phyloP scores from a whole-genome alignment of 2,329 filamentous ascomycete species.

The Bipolaris zeicola region DNA sequence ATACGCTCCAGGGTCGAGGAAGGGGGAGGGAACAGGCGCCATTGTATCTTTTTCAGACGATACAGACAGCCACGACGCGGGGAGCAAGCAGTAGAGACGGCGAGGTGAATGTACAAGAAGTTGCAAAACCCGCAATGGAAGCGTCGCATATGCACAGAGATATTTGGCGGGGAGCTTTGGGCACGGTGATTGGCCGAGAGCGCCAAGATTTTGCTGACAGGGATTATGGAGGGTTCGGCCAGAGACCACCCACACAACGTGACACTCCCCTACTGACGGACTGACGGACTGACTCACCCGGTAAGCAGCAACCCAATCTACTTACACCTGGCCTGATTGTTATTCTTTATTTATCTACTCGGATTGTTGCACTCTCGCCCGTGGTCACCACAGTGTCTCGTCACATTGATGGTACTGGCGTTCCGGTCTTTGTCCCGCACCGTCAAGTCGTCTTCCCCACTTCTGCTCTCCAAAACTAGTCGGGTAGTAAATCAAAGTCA shows the following conservation, averaged over 20 bases:
- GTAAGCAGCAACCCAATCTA: conserved; percentile 16
- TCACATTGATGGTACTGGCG: conserved; percentile 43
- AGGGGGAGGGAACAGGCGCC: conserved; percentile 66
- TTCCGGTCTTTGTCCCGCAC: conserved; percentile 34
- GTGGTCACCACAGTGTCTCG: conserved; percentile 14
- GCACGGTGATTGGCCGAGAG: conserved; percentile 31
- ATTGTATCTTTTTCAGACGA: conserved; percentile 15
- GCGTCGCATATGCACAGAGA: conserved; percentile 19
- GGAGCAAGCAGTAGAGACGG: neutral
- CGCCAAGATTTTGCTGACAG: conserved; percentile 32
- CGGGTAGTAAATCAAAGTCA: conserved; percentile 5
- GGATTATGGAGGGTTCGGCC: conserved; percentile 14
- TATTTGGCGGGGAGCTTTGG: conserved; percentile 34
- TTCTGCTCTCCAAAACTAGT: conserved; percentile 23
- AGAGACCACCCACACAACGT: conserved; percentile 17
- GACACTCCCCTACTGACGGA: neutral
- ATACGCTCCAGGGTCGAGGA: conserved; percentile 71
- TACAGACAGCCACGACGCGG: neutral
- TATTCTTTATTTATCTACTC: neutral
- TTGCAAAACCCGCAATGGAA: conserved; percentile 7
- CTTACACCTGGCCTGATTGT: conserved; percentile 20
- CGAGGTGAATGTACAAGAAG: conserved; percentile 5
- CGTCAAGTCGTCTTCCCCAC: conserved; percentile 33
- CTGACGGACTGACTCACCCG: conserved; percentile 27
- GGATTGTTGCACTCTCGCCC: conserved; percentile 14